Evolutionary conservation across 2,329 filamentous ascomycete species (phyloP), one percentile per base, ranked within the genome.

Genomic region (Sclerotinia borealis): DNA sequence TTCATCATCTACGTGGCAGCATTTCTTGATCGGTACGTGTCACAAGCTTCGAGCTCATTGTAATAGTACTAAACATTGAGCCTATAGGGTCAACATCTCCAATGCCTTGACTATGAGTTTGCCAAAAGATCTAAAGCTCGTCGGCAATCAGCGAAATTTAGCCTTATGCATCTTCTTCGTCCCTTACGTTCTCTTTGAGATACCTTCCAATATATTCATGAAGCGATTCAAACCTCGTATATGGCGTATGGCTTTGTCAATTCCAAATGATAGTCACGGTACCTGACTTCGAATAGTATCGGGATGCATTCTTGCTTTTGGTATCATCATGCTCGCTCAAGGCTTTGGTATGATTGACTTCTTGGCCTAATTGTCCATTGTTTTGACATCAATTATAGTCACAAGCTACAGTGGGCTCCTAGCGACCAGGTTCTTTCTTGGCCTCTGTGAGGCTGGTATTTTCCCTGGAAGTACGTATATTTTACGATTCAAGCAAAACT

Each of bases 161-260:
- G 25, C 54, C 15, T 79, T 92, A 67, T 87, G 87, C 63, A 90
- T 92, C 72, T 92, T 93, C 78, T 93, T 92, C 75, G 82, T 92
- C 1, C 88, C 90, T 1, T 93, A 92, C 73, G 79, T 89, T 68
- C 71, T 89, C 58, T 81, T 84, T 68, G 86, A 90, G 77, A 89
- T 92, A 61, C 86, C 87, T 0, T 87, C 85, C 69, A 89, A 89
- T 72, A 83, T 92, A 61, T 75, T 91, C 41, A 78, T 92, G 56
- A 91, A 91, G 78, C 79, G 76, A 65, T 77, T 87, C 62, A 83
- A 80, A 67, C 87, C 88, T 3, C 54, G 31, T n/a, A n/a, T 58
- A 58, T 58, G 54, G 54, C 25, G 39, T 58, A 58, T 29, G 41
- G 3, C 10, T 34, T 10, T n/a, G 13, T 34, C 13, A 41, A 10